Percentiles rank a stretch among this genome's conserved stretches.
Conservation (phyloP, 2,329 filamentous ascomycete species). For the Zelopaecilomyces penicillatus region DNA sequence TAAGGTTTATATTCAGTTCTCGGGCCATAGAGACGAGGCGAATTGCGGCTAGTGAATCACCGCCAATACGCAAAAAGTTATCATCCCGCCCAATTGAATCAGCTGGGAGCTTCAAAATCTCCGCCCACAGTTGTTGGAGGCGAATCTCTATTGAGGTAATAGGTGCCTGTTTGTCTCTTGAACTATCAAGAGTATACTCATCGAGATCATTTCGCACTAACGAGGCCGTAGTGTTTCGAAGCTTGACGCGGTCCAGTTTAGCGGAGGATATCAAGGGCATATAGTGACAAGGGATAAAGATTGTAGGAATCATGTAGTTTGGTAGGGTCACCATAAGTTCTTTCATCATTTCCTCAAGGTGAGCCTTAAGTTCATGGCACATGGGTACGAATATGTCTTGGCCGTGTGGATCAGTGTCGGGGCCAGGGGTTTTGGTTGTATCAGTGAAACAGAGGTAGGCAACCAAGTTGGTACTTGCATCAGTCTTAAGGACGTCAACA, state of each 20-base stretch:
- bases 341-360: neutral
- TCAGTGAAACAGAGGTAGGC: slow-evolving; percentile 3
- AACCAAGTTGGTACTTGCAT: neutral
- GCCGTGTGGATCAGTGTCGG: neutral
- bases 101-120: neutral
- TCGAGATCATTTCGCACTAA: slow-evolving; percentile 7
- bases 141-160: slow-evolving; percentile 13
- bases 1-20: neutral
- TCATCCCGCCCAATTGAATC: slow-evolving; percentile 28
- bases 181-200: slow-evolving; percentile 14
- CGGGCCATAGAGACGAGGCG: slow-evolving; percentile 25
- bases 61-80: slow-evolving; percentile 40
- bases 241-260: slow-evolving; percentile 8
- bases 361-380: neutral
- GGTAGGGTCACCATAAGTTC: neutral
- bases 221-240: neutral
- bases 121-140: slow-evolving; percentile 1
- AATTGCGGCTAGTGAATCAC: slow-evolving; percentile 41
- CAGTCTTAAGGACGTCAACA: slow-evolving; percentile 4
- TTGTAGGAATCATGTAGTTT: slow-evolving; percentile 4
- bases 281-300: slow-evolving; percentile 1
- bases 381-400: slow-evolving; percentile 1
- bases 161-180: slow-evolving; percentile 7
- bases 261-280: neutral
- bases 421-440: neutral